Evolutionary conservation across 768 basidiomycete species (phyloP), one percentile per base, ranked within the genome.

Genomic region (Tulasnella sp.): DNA sequence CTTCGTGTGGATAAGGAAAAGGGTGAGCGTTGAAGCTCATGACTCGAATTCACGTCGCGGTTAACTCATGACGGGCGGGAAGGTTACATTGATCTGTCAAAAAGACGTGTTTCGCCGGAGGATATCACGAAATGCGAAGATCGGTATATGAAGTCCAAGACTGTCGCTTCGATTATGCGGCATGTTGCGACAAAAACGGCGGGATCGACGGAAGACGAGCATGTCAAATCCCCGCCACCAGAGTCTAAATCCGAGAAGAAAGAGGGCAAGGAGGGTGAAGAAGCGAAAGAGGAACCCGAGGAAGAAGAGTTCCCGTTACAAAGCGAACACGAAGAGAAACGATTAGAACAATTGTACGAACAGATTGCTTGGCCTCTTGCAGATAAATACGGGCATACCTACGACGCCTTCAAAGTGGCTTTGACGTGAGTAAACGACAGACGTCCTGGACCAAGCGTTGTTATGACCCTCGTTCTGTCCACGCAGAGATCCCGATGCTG

Each of bases 61-160:
- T 51, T 15, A 36, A 19, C 34, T 31, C 14, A 21, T 15, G 21
- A 34, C 62, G n/a, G n/a, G n/a, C n/a, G n/a, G n/a, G n/a, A n/a
- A 94, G 92, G 94, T 8, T 98, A 99, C 72, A 99, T 99, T 67
- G 96, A 99, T 78, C 77, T 98, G 23, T 97, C 93, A 48, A 99
- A 99, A 75, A 83, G 96, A 61, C 85, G 94, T 63, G 96, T 99
- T 3, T 96, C 92, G 2, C 86, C 94, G 2, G 96, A 99, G 68
- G 96, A 98, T 67, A 94, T 99, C 67, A 81, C 83, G n/a, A 96
- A 96, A 71, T 98, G 96, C 72, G 94, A 98, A 69, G 94, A 97
- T 65, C 82, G 90, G 40, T 99, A 89, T 70, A 91, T 94, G 79
- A 99, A 99, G 72, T 92, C 89, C 14, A 96, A 96, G 73, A 83